A percentile compares a stretch with the other conserved stretches of the same genome.
Evolutionary conservation across 192 early-diverging fungal species (phyloP).

Genomic region (Rhizophagus clarus): DNA sequence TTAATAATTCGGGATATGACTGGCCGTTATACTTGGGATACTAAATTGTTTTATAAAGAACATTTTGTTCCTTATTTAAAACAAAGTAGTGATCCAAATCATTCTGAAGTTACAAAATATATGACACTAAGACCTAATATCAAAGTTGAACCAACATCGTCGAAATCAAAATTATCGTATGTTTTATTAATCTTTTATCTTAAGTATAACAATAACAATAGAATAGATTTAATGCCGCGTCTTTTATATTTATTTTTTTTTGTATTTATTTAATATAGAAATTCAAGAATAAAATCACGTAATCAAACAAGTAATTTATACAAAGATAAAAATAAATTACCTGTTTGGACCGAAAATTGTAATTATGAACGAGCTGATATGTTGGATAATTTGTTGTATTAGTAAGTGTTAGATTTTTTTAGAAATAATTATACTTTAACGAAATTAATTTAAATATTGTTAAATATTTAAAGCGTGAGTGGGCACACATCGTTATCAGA

Average conservation of each 20-base stretch:
- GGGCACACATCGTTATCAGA: neutral
- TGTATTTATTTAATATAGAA: neutral
- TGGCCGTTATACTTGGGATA: conserved; percentile 64
- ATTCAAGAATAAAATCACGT: neutral
- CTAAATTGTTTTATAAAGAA: conserved; percentile 64
- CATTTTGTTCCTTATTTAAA: neutral
- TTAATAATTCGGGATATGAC: neutral
- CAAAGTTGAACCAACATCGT: conserved; percentile 18
- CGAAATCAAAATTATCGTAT: conserved; percentile 19
- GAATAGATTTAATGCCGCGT: neutral
- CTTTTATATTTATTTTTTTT: neutral
- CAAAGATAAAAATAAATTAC: conserved; percentile 34
- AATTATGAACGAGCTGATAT: conserved; percentile 48
- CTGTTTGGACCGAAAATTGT: conserved; percentile 45
- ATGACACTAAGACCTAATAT: conserved; percentile 37
- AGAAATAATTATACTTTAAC: neutral
- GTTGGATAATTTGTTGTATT: conserved; percentile 55
- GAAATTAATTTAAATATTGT: neutral
- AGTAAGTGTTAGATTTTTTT: conserved; percentile 37
- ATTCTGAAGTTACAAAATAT: conserved; percentile 36
- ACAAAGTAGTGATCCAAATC: neutral
- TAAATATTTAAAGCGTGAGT: neutral
- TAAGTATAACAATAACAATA: neutral
- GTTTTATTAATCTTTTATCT: conserved; percentile 15
- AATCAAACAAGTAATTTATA: conserved; percentile 43